Conservation (phyloP, 1,284 basidiomycete species). For the Sporisorium reilianum region DNA sequence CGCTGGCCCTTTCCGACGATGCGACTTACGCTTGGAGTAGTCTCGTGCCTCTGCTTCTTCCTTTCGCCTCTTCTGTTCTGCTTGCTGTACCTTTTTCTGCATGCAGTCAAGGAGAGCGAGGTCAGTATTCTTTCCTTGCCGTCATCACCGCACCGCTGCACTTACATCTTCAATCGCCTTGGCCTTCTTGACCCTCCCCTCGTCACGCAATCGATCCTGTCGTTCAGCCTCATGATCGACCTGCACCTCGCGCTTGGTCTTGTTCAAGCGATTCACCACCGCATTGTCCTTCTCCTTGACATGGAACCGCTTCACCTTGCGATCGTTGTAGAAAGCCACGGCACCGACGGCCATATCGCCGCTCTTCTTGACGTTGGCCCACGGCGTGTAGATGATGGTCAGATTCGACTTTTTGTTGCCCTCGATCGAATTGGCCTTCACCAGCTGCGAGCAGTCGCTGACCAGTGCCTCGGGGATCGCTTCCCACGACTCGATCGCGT, state of each 20-base stretch:
- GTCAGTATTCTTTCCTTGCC: neutral
- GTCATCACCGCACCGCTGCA: neutral
- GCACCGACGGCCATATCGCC: slow-evolving; percentile 80
- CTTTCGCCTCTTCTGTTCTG: slow-evolving; percentile 71
- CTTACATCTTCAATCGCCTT: slow-evolving; percentile 54
- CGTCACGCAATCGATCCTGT: slow-evolving; percentile 73
- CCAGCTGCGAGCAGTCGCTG: slow-evolving; percentile 89
- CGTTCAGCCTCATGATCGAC: slow-evolving; percentile 92
- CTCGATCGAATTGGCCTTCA: slow-evolving; percentile 97
- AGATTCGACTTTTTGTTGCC: slow-evolving; percentile 96
- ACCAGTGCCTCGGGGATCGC: slow-evolving; percentile 83
- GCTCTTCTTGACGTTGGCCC: slow-evolving; percentile 64
- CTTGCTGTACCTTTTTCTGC: slow-evolving; percentile 54
- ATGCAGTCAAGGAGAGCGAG: neutral
- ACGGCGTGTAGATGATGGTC: slow-evolving; percentile 91
- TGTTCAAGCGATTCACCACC: slow-evolving; percentile 93
- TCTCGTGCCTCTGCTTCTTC: slow-evolving; percentile 71
- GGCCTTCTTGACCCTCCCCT: slow-evolving; percentile 58
- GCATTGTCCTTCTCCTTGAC: slow-evolving; percentile 84
- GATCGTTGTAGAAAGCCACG: slow-evolving; percentile 92
- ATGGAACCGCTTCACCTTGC: slow-evolving; percentile 77
- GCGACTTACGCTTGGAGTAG: slow-evolving; percentile 70
- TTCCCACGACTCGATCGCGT: slow-evolving; percentile 82
- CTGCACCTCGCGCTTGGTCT: slow-evolving; percentile 78
- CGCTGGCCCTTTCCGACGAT: too few relatives aligned